Base-by-base conservation (phyloP, 768 basidiomycete species). In the Multifurca ochricompacta region DNA sequence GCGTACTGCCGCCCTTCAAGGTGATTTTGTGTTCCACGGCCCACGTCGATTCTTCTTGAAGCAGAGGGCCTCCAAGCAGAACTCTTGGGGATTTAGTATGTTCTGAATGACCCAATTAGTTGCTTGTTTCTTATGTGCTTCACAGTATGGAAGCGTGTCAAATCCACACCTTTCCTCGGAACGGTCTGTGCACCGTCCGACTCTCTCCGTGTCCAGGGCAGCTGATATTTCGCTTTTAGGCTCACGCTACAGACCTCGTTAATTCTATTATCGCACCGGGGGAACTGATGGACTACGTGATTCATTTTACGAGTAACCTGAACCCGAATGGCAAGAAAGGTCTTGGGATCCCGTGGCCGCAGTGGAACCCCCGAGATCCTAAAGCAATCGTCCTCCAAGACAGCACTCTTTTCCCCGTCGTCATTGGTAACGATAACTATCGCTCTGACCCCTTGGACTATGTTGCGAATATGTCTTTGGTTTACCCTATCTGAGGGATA, bases 21-120 rank as follows among this genome's bases (percentile, higher is more conserved):
- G 58, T 0, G 58, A 61, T 31, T 59, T 54, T 25, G 53, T 55
- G 18, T 55, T 61, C 58, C 60, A 61, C 13, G 57, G 53, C n/a
- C 58, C 60, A 5, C 58, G 58, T 27, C 43, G 60, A 2, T 37
- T 59, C 27, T 27, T 61, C 44, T 10, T 61, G 18, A 37, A 59
- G 27, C 0, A 48, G 8, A 40, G 39, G 23, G 60, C 58, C 3
- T 18, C 6, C 10, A 51, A 48, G 23, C 60, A 61, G 53, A 43
- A 44, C 8, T 52, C 60, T 0, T 61, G 58, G 58, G 47, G 31
- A 0, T 61, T 61, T 50, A 34, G 60, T 61, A 18, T 6, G 56
- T 54, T 7, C 9, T 35, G 19, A 1, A 11, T 28, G 10, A 4
- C 14, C 9, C 6, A 6, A 6, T 18, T 4, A 6, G 4, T 3